These are phyloP conservation scores for Arachnomyces sp. DNA, from an alignment of 2,329 filamentous ascomycete species.

Conservation along the genomic window DNA sequence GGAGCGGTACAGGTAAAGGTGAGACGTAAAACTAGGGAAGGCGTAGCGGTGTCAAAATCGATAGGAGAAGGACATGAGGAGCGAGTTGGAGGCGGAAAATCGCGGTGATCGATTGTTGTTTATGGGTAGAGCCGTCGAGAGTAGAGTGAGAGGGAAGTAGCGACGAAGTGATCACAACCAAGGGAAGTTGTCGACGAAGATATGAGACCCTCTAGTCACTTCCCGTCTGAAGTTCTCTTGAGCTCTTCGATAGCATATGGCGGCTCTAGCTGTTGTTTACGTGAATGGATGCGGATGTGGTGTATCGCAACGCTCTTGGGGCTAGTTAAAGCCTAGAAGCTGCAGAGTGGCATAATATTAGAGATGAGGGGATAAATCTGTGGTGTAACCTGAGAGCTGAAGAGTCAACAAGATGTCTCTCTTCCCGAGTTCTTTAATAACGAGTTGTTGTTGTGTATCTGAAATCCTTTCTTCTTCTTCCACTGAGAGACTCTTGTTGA, in stretches of 20 bases:
- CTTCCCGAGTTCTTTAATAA: too few species aligned
- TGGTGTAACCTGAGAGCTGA: too few species aligned
- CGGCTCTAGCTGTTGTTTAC: conserved; percentile 3
- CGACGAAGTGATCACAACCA: conserved; percentile 2
- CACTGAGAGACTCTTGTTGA: too few species aligned
- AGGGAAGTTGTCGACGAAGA: background rate
- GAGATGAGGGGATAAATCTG: background rate
- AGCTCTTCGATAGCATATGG: too few species aligned
- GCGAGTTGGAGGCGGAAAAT: too few species aligned
- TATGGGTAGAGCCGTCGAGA: conserved; percentile 1
- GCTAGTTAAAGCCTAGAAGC: conserved; percentile 13
- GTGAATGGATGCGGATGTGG: conserved; percentile 15
- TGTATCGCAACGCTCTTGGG: conserved; percentile 17
- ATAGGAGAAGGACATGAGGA: background rate
- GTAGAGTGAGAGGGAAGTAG: background rate
- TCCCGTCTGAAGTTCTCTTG: too few species aligned
- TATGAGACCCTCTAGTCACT: too few species aligned
- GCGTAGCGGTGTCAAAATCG: background rate
- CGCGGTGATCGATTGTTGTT: conserved; percentile 3
- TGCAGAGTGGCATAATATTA: conserved; percentile 17
- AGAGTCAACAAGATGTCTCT: too few species aligned
- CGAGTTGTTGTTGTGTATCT: too few species aligned
- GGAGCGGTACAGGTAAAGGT: background rate
- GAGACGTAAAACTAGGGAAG: background rate
- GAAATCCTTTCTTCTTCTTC: too few species aligned